phyloP scores from a whole-genome alignment of 148 eudicot genomes.

The Camellia lanceoleosa region DNA sequence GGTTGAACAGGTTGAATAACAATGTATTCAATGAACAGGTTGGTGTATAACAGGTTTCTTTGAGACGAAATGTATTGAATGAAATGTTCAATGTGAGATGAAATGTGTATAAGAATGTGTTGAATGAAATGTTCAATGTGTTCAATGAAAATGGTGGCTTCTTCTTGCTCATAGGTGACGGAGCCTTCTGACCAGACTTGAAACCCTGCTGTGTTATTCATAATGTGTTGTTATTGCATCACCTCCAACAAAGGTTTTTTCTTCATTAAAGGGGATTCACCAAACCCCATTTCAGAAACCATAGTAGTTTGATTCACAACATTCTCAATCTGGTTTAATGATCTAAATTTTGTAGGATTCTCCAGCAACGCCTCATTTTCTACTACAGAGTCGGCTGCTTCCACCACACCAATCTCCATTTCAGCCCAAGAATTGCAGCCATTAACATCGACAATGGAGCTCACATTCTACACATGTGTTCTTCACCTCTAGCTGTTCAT shows the following conservation, averaged over 20 bases:
- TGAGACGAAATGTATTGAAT: too few species aligned
- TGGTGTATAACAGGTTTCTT: too few species aligned
- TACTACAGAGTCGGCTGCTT: constrained; percentile 5
- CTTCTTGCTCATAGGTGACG: constrained; percentile 40
- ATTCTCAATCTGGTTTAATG: constrained; percentile 14
- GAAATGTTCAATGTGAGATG: too few species aligned
- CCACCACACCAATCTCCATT: constrained; percentile 6
- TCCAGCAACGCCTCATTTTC: constrained; percentile 9
- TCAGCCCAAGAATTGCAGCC: constrained; percentile 13
- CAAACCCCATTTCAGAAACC: constrained; percentile 24
- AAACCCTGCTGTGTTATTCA: constrained; percentile 22
- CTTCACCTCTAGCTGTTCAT: too few species aligned
- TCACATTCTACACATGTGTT: too few species aligned
- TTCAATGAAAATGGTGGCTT: constrained; percentile 41
- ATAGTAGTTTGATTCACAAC: constrained; percentile 17
- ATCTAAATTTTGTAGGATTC: neutral
- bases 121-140: too few species aligned
- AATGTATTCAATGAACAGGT: too few species aligned
- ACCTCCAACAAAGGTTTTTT: constrained; percentile 65
- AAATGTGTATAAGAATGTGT: too few species aligned
- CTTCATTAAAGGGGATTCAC: constrained; percentile 30
- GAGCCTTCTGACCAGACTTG: constrained; percentile 22
- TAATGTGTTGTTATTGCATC: neutral
- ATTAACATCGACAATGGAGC: too few species aligned
- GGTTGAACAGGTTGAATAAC: too few species aligned